phyloP scores from a whole-genome alignment of 805 yeast species.

The Allodekkera sacchari region DNA sequence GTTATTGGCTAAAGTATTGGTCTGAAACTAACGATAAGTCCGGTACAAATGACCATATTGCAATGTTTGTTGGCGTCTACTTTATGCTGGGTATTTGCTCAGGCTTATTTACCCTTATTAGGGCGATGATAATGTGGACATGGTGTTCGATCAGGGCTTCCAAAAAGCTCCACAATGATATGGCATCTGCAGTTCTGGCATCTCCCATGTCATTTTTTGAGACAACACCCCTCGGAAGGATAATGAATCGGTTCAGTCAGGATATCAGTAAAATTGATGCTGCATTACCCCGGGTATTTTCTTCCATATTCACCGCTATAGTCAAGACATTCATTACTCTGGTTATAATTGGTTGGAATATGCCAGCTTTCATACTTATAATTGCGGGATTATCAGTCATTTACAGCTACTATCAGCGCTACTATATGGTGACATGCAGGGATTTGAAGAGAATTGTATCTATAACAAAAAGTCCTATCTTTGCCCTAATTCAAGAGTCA shows the following conservation, averaged over 20 bases:
- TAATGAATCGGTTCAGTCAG: conserved; percentile 55
- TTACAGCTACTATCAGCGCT: conserved; percentile 63
- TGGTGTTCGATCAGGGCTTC: conserved; percentile 52
- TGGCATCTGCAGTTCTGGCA: conserved; percentile 45
- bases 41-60: conserved; percentile 35
- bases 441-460: conserved; percentile 71
- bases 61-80: conserved; percentile 43
- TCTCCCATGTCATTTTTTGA: conserved; percentile 66
- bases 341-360: conserved; percentile 39
- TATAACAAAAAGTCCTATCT: conserved; percentile 66
- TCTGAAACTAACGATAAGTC: conserved; percentile 42
- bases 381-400: conserved; percentile 40
- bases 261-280: conserved; percentile 53
- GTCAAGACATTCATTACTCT: conserved; percentile 42
- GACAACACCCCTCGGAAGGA: conserved; percentile 60
- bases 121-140: conserved; percentile 39
- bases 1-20: conserved; percentile 65
- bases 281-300: conserved; percentile 45
- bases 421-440: conserved; percentile 62
- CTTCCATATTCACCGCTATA: conserved; percentile 35
- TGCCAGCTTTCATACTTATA: conserved; percentile 47
- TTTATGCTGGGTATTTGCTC: conserved; percentile 47
- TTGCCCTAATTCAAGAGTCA: conserved; percentile 77
- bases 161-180: conserved; percentile 41
- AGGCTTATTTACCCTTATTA: conserved; percentile 37